Evolutionary conservation across 1,284 basidiomycete genomes (phyloP).

Genomic region (Tetrapyrgos nigripes): DNA sequence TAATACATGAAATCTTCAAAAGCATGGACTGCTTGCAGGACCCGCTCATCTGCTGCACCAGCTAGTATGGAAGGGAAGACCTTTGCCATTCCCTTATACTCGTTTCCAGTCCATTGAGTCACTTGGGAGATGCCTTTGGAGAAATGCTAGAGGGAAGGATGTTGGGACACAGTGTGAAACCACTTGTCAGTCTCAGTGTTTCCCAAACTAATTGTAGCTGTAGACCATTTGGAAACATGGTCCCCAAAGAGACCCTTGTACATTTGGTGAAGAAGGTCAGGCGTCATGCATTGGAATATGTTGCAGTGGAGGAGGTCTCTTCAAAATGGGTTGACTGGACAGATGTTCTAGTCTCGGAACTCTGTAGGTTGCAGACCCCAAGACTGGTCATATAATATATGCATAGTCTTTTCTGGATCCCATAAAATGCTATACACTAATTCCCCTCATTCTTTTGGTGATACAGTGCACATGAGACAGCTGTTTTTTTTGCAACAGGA

Average conservation of each 20-base stretch:
- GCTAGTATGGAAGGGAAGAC: conserved; percentile 14
- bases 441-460: conserved; percentile 10
- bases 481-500: conserved; percentile 19
- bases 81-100: conserved; percentile 19
- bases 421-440: neutral
- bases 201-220: neutral
- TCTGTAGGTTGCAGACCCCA: neutral
- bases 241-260: conserved; percentile 24
- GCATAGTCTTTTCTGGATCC: neutral
- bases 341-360: neutral
- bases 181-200: conserved; percentile 33
- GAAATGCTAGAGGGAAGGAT: conserved; percentile 20
- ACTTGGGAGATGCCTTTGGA: conserved; percentile 19
- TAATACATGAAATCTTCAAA: conserved; percentile 26
- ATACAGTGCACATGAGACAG: conserved; percentile 20
- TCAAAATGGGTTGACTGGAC: conserved; percentile 8
- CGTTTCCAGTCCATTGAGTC: conserved; percentile 19
- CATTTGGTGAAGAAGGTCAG: conserved; percentile 18
- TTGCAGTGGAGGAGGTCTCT: conserved; percentile 7
- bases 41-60: conserved; percentile 9
- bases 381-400: neutral
- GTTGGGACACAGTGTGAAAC: conserved; percentile 27
- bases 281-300: conserved; percentile 14
- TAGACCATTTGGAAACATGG: conserved; percentile 20
- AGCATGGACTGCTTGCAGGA: conserved; percentile 14